Conservation (phyloP, 306 rosid species). For the Malus asiatica region DNA sequence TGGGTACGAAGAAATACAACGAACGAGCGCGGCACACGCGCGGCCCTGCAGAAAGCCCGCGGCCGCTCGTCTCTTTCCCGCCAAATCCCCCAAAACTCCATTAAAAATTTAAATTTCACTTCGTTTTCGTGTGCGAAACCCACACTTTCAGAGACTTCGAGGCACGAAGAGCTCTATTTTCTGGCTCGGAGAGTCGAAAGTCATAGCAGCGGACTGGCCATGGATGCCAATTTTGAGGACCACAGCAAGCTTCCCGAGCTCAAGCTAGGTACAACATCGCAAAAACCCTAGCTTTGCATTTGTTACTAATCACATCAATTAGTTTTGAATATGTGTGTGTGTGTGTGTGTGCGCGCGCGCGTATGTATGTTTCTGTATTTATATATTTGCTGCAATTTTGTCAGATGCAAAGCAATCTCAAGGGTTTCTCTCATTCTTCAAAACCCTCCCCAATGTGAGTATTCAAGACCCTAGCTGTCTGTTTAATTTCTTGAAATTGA, state of each 20-base stretch:
- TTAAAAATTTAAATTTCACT: not conserved
- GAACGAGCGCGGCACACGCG: not conserved
- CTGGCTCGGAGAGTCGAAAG: constrained; percentile 4
- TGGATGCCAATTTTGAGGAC: constrained; percentile 55
- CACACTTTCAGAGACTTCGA: not conserved
- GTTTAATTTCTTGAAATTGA: constrained; percentile 6
- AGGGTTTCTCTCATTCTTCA: constrained; percentile 92
- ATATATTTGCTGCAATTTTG: constrained; percentile 9
- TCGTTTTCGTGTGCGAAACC: not conserved
- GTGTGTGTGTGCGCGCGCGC: not conserved
- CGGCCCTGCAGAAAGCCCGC: constrained; percentile 29
- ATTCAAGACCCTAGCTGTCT: not conserved
- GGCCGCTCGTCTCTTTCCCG: constrained; percentile 42
- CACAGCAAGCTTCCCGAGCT: constrained; percentile 80
- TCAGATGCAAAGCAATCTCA: constrained; percentile 91
- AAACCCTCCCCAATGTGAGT: constrained; percentile 70
- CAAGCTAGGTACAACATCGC: constrained; percentile 51
- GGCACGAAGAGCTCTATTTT: not conserved
- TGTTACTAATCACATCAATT: not conserved
- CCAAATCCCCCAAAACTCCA: constrained; percentile 26
- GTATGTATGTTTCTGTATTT: not conserved
- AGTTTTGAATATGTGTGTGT: not conserved
- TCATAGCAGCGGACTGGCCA: constrained; percentile 28
- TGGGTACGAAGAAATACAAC: not conserved
- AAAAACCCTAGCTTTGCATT: constrained; percentile 4